phyloP scores from a whole-genome alignment of 371 early-diverging fungal genomes.

The Encephalitozoon intestinalis region DNA sequence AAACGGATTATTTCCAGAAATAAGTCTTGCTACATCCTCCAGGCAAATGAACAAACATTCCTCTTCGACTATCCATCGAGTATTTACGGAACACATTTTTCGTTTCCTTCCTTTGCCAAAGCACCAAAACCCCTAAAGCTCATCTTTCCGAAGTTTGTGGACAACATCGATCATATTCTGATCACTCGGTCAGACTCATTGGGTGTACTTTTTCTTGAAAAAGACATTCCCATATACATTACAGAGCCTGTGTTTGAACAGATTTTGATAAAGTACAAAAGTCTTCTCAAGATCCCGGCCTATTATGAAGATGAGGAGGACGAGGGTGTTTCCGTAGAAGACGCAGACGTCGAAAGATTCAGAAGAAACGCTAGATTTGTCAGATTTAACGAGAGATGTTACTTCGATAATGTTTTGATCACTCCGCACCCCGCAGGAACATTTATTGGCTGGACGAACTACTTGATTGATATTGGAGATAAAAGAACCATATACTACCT shows the following conservation, averaged over 20 bases:
- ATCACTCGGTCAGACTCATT: conserved; percentile 44
- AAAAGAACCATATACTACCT: background rate
- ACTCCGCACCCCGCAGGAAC: conserved; percentile 29
- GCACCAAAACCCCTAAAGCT: conserved; percentile 16
- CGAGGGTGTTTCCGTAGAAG: background rate
- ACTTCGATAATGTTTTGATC: conserved; percentile 34
- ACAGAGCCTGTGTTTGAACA: conserved; percentile 54
- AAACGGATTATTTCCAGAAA: background rate
- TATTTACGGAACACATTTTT: conserved; percentile 14
- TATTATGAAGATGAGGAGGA: conserved; percentile 16
- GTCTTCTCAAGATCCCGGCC: background rate
- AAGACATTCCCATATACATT: conserved; percentile 44
- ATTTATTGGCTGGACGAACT: conserved; percentile 45
- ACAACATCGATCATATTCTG: conserved; percentile 37
- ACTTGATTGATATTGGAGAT: background rate
- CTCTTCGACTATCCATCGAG: conserved; percentile 34
- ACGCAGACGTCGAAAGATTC: conserved; percentile 32
- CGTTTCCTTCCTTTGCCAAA: conserved; percentile 1
- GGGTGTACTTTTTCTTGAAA: conserved; percentile 48
- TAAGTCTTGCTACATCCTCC: background rate
- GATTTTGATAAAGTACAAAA: conserved; percentile 39
- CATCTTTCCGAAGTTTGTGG: conserved; percentile 2
- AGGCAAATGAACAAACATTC: conserved; percentile 3
- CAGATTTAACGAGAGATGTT: conserved; percentile 25
- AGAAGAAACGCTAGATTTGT: conserved; percentile 26